Conservation (phyloP, 192 early-diverging fungal species). For the Funneliformis geosporum region DNA sequence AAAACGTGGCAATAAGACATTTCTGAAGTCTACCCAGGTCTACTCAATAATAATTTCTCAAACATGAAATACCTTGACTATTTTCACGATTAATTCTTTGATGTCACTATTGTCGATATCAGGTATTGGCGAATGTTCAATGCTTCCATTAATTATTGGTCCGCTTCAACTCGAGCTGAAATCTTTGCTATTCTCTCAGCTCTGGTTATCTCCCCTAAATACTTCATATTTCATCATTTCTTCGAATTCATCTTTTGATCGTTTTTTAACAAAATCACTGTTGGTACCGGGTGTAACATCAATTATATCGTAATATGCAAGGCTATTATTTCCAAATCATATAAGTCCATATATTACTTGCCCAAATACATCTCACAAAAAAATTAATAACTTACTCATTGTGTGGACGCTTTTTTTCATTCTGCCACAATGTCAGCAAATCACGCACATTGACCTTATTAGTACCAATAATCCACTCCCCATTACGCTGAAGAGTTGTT, state of each 20-base stretch:
- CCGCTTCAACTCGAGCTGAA: no score
- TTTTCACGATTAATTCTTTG: constrained; percentile 17
- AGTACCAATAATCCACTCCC: constrained; percentile 24
- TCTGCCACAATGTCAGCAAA: constrained; percentile 16
- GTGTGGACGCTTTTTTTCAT: constrained; percentile 21
- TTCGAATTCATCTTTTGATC: constrained; percentile 9
- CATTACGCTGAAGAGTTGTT: constrained; percentile 31
- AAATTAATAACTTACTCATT: constrained; percentile 20
- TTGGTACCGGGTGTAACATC: constrained; percentile 1
- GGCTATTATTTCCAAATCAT: constrained; percentile 17
- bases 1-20: constrained; percentile 15
- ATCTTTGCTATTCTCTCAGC: no score
- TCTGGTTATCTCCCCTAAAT: no score
- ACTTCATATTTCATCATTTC: constrained; percentile 15
- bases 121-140: constrained; percentile 8
- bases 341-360: not conserved
- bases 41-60: constrained; percentile 23
- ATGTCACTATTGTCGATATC: constrained; percentile 15
- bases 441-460: constrained; percentile 25
- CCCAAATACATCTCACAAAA: constrained; percentile 15
- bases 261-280: constrained; percentile 16
- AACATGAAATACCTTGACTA: constrained; percentile 20
- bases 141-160: no score
- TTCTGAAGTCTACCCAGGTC: constrained; percentile 22
- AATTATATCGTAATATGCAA: constrained; percentile 23